Percentiles rank a stretch among this genome's conserved stretches.
Evolutionary conservation across 352 stramenopile species (phyloP).

Genomic region (Pythium pectinolyticum): DNA sequence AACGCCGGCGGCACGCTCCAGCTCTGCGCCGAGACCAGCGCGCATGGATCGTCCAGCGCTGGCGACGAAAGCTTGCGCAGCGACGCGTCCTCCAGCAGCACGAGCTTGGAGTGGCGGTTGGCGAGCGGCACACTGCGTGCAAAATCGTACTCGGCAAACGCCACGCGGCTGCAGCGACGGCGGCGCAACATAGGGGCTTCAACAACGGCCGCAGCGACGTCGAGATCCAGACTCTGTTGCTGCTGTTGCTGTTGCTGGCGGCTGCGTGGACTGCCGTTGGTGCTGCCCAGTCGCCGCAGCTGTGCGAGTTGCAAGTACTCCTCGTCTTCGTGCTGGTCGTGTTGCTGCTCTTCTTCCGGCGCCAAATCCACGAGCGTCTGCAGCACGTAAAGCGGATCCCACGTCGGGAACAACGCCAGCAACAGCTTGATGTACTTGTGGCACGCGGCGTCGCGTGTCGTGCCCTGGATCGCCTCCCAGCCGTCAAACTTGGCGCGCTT

Average conservation of each 20-base stretch:
- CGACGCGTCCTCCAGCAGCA: constrained; percentile 55
- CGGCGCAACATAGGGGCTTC: neutral
- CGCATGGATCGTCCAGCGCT: constrained; percentile 62
- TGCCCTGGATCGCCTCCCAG: constrained; percentile 69
- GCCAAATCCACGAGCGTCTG: constrained; percentile 45
- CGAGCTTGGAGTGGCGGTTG: constrained; percentile 44
- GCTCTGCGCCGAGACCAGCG: constrained; percentile 55
- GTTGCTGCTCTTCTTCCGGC: constrained; percentile 25
- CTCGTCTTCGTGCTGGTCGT: constrained; percentile 23
- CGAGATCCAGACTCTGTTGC: constrained; percentile 2
- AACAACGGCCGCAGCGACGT: constrained; percentile 1
- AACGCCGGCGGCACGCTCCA: constrained; percentile 64
- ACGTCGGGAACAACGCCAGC: constrained; percentile 68
- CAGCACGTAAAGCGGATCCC: constrained; percentile 61
- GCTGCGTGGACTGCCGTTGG: constrained; percentile 22
- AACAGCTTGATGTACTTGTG: constrained; percentile 85
- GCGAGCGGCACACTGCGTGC: constrained; percentile 50
- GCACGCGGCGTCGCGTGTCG: constrained; percentile 32
- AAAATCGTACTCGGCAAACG: constrained; percentile 70
- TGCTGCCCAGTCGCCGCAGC: constrained; percentile 32
- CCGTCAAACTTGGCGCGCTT: constrained; percentile 73
- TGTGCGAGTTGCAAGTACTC: constrained; percentile 19
- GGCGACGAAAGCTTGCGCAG: constrained; percentile 51
- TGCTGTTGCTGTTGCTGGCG: constrained; percentile 2
- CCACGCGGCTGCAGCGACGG: constrained; percentile 22